Evolutionary conservation across 73 alveolate genomes (phyloP).

Genomic region (Symbiodinium pilosum): DNA sequence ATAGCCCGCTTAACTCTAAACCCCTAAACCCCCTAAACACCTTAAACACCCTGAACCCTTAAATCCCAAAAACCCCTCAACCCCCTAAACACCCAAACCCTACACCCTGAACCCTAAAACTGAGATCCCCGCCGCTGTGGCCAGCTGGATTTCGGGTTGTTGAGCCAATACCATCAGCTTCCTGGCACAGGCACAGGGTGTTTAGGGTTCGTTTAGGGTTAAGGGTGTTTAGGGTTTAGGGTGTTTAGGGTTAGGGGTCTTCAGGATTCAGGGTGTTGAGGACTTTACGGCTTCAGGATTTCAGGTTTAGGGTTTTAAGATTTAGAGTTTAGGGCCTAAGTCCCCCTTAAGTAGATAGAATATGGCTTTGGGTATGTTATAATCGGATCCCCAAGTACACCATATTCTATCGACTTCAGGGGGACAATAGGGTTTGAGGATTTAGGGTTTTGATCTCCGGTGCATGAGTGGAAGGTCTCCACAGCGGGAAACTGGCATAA

Average conservation of each 20-base stretch:
- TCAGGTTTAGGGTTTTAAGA: background rate
- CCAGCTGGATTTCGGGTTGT: conserved; percentile 91
- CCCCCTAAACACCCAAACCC: background rate
- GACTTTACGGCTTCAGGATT: too few relatives aligned
- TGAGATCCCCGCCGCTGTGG: background rate
- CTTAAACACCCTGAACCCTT: background rate
- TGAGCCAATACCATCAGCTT: conserved; percentile 79
- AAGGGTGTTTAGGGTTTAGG: background rate
- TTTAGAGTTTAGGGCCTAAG: background rate
- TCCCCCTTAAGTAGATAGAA: too few relatives aligned
- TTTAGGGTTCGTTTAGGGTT: background rate
- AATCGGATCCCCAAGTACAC: too few relatives aligned
- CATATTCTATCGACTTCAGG: too few relatives aligned
- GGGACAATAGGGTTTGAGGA: too few relatives aligned
- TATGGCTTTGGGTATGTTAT: too few relatives aligned
- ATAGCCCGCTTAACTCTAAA: too few relatives aligned
- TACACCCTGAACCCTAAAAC: background rate
- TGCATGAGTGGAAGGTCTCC: too few relatives aligned
- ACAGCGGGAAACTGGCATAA: too few relatives aligned
- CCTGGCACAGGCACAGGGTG: background rate
- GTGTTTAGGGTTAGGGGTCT: background rate
- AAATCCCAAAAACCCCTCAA: background rate
- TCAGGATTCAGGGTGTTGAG: background rate
- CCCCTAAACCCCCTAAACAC: background rate
- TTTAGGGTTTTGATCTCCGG: too few relatives aligned